These are phyloP conservation scores for Phytophthora sojae DNA, from an alignment of 352 stramenopile species.

Conservation along the genomic window DNA sequence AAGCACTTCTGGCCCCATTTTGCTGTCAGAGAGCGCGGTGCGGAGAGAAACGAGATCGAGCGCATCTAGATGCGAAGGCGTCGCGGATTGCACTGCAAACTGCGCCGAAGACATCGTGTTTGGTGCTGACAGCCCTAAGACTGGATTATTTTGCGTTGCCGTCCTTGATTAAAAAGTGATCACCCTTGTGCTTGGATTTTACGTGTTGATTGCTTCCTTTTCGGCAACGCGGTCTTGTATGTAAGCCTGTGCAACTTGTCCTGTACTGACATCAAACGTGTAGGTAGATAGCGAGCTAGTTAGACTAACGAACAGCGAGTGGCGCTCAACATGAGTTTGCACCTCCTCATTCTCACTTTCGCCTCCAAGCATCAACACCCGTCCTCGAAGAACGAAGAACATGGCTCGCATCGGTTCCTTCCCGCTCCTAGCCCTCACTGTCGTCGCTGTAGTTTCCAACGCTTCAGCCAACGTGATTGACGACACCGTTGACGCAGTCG, in stretches of 20 bases:
- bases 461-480: slow-evolving; percentile 27
- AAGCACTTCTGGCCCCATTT: neutral
- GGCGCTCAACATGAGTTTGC: neutral
- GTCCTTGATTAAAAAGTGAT: slow-evolving; percentile 15
- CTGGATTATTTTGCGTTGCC: slow-evolving; percentile 15
- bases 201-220: slow-evolving; percentile 13
- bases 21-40: neutral
- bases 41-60: neutral
- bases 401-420: slow-evolving; percentile 24
- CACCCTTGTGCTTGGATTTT: slow-evolving; percentile 16
- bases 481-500: neutral
- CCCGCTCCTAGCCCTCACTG: slow-evolving; percentile 11
- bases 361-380: slow-evolving; percentile 9
- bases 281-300: neutral
- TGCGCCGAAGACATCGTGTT: neutral
- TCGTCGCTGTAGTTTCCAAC: neutral
- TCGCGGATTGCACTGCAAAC: neutral
- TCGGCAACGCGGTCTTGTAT: neutral
- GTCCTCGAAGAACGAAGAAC: slow-evolving; percentile 1
- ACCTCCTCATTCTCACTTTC: slow-evolving; percentile 20
- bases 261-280: neutral
- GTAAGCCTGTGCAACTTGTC: slow-evolving; percentile 9
- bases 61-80: neutral
- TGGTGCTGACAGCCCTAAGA: neutral
- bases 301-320: neutral